phyloP scores from a whole-genome alignment of 306 rosid species.

The Prunus armeniaca region DNA sequence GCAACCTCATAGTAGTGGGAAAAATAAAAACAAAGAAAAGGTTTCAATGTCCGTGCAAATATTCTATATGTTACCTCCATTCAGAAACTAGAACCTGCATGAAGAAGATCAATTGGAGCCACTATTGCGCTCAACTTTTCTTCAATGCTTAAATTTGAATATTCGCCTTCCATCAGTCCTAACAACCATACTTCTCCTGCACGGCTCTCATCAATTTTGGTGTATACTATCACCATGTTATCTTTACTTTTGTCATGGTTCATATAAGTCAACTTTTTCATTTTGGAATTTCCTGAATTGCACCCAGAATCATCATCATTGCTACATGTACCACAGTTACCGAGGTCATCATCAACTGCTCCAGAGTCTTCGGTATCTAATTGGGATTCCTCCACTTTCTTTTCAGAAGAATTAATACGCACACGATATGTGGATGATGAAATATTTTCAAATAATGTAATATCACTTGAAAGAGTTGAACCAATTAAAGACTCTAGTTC shows the following conservation, averaged over 20 bases:
- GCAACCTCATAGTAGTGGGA: no score
- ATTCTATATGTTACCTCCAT: slow-evolving; percentile 53
- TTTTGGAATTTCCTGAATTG: slow-evolving; percentile 40
- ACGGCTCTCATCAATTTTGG: slow-evolving; percentile 49
- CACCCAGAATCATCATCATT: slow-evolving; percentile 62
- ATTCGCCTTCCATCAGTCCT: slow-evolving; percentile 47
- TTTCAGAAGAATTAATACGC: slow-evolving; percentile 50
- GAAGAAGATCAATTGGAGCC: slow-evolving; percentile 82
- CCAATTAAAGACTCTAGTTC: slow-evolving; percentile 67
- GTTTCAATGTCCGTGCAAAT: not conserved
- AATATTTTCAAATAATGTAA: slow-evolving; percentile 90
- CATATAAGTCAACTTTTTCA: slow-evolving; percentile 30
- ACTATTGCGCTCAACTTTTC: slow-evolving; percentile 82
- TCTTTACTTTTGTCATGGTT: slow-evolving; percentile 34
- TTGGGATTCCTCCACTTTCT: slow-evolving; percentile 56
- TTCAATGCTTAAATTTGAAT: slow-evolving; percentile 79
- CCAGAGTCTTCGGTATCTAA: slow-evolving; percentile 83
- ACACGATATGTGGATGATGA: slow-evolving; percentile 79
- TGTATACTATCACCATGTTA: slow-evolving; percentile 33
- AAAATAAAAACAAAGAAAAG: no score
- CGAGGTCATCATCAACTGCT: slow-evolving; percentile 65
- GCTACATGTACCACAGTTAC: not conserved
- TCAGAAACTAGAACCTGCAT: slow-evolving; percentile 70
- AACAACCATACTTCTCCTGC: no score
- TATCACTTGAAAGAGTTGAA: slow-evolving; percentile 84